These are phyloP conservation scores for Gaeumannomyces sp. DNA, from an alignment of 2,329 filamentous ascomycete genomes.

Conservation along the genomic window DNA sequence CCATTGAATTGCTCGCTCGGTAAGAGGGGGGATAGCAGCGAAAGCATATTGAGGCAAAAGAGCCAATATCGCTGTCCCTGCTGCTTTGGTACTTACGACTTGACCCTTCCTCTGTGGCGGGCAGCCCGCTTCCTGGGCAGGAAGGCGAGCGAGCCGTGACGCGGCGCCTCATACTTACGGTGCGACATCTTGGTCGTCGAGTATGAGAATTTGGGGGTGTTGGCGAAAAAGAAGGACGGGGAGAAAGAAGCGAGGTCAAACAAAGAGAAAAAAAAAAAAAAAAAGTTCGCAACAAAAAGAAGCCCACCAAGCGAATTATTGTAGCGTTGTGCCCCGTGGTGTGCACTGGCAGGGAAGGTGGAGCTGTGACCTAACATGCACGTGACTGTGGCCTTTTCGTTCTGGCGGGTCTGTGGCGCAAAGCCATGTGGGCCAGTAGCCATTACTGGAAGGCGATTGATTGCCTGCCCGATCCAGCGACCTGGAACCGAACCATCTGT, in stretches of 20 bases:
- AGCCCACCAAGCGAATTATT: neutral
- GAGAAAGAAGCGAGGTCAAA: neutral
- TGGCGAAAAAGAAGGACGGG: neutral
- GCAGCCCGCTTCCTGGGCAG: constrained; percentile 87
- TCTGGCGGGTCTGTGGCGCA: neutral
- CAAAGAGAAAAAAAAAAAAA: neutral
- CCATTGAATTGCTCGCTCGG: constrained; percentile 17
- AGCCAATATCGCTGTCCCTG: neutral
- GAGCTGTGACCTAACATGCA: neutral
- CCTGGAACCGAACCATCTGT: no score
- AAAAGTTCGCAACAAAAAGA: constrained; percentile 1
- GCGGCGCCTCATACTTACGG: constrained; percentile 71
- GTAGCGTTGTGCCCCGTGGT: neutral
- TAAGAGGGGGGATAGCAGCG: neutral
- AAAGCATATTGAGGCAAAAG: constrained; percentile 13
- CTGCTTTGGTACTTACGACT: constrained; percentile 66
- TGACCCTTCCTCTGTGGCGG: constrained; percentile 94
- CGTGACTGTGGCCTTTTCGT: neutral
- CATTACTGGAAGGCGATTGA: neutral
- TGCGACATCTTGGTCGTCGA: constrained; percentile 33
- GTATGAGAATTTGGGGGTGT: neutral
- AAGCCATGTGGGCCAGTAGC: neutral
- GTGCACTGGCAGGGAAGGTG: neutral
- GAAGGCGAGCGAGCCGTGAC: constrained; percentile 89
- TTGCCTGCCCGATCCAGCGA: neutral